Evolutionary conservation across 192 early-diverging fungal genomes (phyloP), one percentile per base, ranked within the genome.

Genomic region (Paraglomus brasilianum): DNA sequence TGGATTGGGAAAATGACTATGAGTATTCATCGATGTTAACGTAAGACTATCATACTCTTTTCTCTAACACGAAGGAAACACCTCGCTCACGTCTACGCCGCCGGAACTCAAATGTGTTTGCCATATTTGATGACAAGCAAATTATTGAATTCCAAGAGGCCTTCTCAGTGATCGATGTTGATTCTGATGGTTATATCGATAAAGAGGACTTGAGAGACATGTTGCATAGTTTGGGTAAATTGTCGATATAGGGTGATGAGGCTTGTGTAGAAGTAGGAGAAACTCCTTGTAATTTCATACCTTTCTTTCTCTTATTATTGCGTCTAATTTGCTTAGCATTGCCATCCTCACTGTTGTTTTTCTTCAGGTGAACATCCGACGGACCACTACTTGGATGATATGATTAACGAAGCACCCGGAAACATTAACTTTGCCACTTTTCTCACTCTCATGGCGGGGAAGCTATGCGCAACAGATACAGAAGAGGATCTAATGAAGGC

Each of bases 391-490:
- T 89, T 98, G 46, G 93, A 95, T 65, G 85, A 86, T 14, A 98
- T 97, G 95, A 86, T 97, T 10, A 81, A 77, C 53, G 95, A 98
- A 73, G 92, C 95, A 0, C 86, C 90, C 8, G 90, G 89, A 2
- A 77, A 83, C n/a, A 95, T 98, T 79, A 98, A 96, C 80, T 98
- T 98, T 72, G 96, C 96, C 57, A 92, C 96, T 85, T 98, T 98
- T 72, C 74, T 98, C 62, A 98, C 96, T 5, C 74, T 98, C 70
- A 92, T 98, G 90, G 94, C 91, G 44, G 94, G 96, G 78, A 95
- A 95, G 70, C 79, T 96, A 60, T 87, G 85, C 39, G 93, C 93
- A 6, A 95, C 93, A 1, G 96, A 98, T 75, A 90, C 93, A 11
- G 94, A 95, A 66, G 83, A 87, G 59, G 92, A 94, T 72, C 95